These are phyloP conservation scores for Neurospora intermedia DNA, from an alignment of 495 filamentous ascomycete genomes.

Conservation along the genomic window DNA sequence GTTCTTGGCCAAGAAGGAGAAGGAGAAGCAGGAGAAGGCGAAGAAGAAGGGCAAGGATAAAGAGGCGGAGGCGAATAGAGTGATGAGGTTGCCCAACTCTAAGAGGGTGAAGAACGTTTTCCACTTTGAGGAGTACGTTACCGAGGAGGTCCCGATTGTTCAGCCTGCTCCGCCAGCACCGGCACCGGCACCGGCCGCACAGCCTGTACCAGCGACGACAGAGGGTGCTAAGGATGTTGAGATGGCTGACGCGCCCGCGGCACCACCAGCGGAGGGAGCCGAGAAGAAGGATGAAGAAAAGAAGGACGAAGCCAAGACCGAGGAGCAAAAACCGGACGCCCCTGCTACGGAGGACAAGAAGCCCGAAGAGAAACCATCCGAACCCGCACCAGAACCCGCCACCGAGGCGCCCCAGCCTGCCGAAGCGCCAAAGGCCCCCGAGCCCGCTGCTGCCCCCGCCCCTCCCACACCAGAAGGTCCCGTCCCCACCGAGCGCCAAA, in stretches of 20 bases:
- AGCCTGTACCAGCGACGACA: background rate
- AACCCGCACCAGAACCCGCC: background rate
- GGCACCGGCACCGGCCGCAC: slow-evolving; percentile 1
- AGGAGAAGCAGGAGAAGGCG: slow-evolving; percentile 69
- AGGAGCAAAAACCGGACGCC: background rate
- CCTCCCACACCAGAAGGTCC: slow-evolving; percentile 6
- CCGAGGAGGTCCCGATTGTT: slow-evolving; percentile 41
- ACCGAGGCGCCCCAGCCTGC: slow-evolving; percentile 6
- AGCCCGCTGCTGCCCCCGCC: background rate
- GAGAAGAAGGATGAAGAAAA: background rate
- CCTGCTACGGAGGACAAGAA: background rate
- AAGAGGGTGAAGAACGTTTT: slow-evolving; percentile 69
- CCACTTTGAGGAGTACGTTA: slow-evolving; percentile 68
- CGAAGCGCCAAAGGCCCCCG: slow-evolving; percentile 1
- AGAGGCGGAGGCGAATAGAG: slow-evolving; percentile 49
- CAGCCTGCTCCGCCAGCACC: slow-evolving; percentile 30
- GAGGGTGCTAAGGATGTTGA: slow-evolving; percentile 19
- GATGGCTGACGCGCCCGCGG: slow-evolving; percentile 7
- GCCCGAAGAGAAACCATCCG: background rate
- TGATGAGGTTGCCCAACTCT: slow-evolving; percentile 63
- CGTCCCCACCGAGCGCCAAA: slow-evolving; percentile 21
- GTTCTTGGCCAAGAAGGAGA: slow-evolving; percentile 82
- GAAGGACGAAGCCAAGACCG: background rate
- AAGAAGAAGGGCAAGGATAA: slow-evolving; percentile 42
- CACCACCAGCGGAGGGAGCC: slow-evolving; percentile 2